Conservation (phyloP, 208 protist species). For the Acanthamoeba rhysodes region DNA sequence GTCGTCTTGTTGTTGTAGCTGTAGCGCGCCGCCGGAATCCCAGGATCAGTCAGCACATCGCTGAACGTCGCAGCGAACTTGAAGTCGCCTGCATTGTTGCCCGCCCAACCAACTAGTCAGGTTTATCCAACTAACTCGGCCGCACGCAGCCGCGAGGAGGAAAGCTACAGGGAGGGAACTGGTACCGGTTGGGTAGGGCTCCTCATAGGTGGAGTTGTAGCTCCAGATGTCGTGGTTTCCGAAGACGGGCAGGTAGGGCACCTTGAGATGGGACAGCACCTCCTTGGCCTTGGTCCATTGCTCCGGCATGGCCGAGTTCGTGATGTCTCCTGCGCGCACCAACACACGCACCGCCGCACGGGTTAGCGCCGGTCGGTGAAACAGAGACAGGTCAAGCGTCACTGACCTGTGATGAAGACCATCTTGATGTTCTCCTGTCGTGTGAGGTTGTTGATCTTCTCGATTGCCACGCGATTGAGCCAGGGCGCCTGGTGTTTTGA, state of each 20-base stretch:
- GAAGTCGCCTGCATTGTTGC: not conserved
- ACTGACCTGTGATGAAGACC: not conserved
- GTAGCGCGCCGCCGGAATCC: not conserved
- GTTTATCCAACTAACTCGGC: no score
- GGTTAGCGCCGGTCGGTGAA: not conserved
- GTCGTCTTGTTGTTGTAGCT: conserved; percentile 13
- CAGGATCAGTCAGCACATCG: not conserved
- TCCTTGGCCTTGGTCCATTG: conserved; percentile 11
- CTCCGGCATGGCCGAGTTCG: conserved; percentile 38
- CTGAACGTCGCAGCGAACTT: not conserved
- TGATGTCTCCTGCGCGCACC: not conserved
- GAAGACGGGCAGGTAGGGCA: not conserved
- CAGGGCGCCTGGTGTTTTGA: not conserved
- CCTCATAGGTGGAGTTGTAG: conserved; percentile 24
- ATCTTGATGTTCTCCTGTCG: conserved; percentile 9
- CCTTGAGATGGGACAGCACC: not conserved
- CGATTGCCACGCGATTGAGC: conserved; percentile 10
- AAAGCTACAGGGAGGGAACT: not conserved
- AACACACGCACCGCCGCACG: not conserved
- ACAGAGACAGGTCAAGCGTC: not conserved
- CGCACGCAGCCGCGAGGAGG: no score
- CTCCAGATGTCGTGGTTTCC: conserved; percentile 40
- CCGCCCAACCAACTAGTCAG: not conserved
- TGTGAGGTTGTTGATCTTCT: conserved; percentile 27
- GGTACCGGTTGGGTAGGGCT: not conserved